phyloP scores from a whole-genome alignment of 2,329 filamentous ascomycete genomes.

The Nannizziopsis barbatae region DNA sequence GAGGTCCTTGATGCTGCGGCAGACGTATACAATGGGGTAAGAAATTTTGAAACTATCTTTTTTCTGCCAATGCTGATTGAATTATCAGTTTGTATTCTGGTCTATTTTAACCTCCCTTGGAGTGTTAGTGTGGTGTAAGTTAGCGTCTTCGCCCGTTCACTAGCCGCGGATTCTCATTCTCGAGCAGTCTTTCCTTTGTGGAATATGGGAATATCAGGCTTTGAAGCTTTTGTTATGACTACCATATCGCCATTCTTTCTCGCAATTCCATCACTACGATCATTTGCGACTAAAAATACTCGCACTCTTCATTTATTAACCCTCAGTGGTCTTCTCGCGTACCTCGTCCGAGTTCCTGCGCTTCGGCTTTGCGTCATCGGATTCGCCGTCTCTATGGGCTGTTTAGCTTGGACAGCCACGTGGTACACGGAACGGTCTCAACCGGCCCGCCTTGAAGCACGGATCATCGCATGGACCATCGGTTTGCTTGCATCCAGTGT shows the following conservation, averaged over 20 bases:
- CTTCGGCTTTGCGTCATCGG: slow-evolving; percentile 69
- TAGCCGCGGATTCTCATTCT: slow-evolving; percentile 16
- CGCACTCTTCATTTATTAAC: slow-evolving; percentile 65
- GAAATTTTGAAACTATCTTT: no score
- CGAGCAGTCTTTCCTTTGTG: slow-evolving; percentile 77
- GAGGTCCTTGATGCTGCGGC: slow-evolving; percentile 70
- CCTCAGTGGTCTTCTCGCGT: slow-evolving; percentile 67
- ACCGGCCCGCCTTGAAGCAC: slow-evolving; percentile 64
- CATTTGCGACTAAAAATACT: slow-evolving; percentile 56
- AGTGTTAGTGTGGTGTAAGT: slow-evolving; percentile 84
- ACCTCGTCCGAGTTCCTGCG: slow-evolving; percentile 60
- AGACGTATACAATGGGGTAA: slow-evolving; percentile 82
- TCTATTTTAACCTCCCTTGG: slow-evolving; percentile 83
- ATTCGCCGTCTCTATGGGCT: slow-evolving; percentile 68
- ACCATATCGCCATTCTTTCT: slow-evolving; percentile 74
- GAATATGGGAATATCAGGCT: slow-evolving; percentile 98
- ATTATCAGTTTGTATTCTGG: slow-evolving; percentile 80
- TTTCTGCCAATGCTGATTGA: slow-evolving; percentile 17
- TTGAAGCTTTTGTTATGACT: slow-evolving; percentile 77
- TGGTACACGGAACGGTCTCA: slow-evolving; percentile 68
- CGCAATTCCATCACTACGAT: slow-evolving; percentile 56
- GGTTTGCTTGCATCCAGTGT: slow-evolving; percentile 77
- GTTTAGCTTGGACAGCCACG: slow-evolving; percentile 72
- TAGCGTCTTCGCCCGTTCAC: background rate
- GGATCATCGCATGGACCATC: slow-evolving; percentile 66